A percentile compares a stretch with the other conserved stretches of the same genome.
These are phyloP conservation scores for Fraxinus sp. DNA, from an alignment of 305 asterid genomes.

Conservation along the genomic window DNA sequence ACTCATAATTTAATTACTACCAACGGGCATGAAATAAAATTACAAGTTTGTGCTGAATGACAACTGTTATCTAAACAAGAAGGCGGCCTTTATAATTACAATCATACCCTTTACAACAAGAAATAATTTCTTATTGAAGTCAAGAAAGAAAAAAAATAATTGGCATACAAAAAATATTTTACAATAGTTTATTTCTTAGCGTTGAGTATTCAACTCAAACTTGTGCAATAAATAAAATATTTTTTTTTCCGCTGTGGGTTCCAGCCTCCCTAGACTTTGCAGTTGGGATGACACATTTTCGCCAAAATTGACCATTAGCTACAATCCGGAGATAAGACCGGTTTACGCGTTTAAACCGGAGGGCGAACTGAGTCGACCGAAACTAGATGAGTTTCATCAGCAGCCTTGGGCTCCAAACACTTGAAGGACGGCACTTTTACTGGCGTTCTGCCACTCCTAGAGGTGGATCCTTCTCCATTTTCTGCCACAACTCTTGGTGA, in stretches of 20 bases:
- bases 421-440: constrained; percentile 37
- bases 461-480: constrained; percentile 29
- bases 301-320: not conserved
- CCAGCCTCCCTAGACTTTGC: not conserved
- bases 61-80: not conserved
- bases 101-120: not conserved
- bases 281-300: not conserved
- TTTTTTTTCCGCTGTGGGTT: not conserved
- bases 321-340: not conserved
- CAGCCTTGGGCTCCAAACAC: constrained; percentile 35
- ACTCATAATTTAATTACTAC: no score
- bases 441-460: constrained; percentile 16
- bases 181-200: not conserved
- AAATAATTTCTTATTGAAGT: not conserved
- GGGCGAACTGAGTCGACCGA: constrained; percentile 27
- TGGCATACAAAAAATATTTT: not conserved
- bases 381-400: constrained; percentile 31
- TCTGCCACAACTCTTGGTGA: constrained; percentile 27
- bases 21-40: no score
- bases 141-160: not conserved
- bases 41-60: no score
- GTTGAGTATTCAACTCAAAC: not conserved
- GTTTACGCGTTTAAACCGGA: constrained; percentile 28
- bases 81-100: not conserved
- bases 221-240: not conserved